A percentile compares a stretch with the other conserved stretches of the same genome.
phyloP scores from a whole-genome alignment of 345 rosid genomes.

The Bruguiera parviflora region DNA sequence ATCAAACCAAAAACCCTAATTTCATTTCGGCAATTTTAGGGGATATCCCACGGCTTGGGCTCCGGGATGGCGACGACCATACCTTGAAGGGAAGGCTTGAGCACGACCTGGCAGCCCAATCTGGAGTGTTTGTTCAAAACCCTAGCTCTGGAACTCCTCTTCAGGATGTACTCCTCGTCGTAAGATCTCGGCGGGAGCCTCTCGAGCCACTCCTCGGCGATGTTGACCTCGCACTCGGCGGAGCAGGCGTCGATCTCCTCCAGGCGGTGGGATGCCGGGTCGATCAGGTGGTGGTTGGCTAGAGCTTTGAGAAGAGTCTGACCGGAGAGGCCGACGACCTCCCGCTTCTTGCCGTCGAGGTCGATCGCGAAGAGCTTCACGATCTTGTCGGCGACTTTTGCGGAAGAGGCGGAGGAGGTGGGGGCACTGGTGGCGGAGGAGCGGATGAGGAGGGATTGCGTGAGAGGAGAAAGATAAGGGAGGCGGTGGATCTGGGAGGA shows the following conservation, averaged over 20 bases:
- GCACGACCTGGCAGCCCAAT: slow-evolving; percentile 86
- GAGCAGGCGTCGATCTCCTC: slow-evolving; percentile 99
- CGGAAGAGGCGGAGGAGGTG: slow-evolving; percentile 42
- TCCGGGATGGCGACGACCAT: slow-evolving; percentile 99
- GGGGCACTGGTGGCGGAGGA: slow-evolving; percentile 39
- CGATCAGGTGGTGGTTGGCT: slow-evolving; percentile 67
- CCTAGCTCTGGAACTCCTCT: slow-evolving; percentile 76
- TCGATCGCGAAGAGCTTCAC: slow-evolving; percentile 90
- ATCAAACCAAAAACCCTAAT: slow-evolving; percentile 9
- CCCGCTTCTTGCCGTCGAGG: slow-evolving; percentile 63
- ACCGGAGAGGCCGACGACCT: slow-evolving; percentile 74
- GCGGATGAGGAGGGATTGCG: slow-evolving; percentile 39
- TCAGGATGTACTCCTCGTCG: slow-evolving; percentile 93
- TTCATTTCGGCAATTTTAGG: slow-evolving; percentile 34
- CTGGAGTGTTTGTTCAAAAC: slow-evolving; percentile 85
- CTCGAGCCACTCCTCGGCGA: slow-evolving; percentile 93
- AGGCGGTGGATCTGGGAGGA: slow-evolving; percentile 60
- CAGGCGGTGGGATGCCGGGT: slow-evolving; percentile 84
- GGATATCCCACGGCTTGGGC: slow-evolving; percentile 95
- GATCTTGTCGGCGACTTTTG: slow-evolving; percentile 83
- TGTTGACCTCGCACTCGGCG: slow-evolving; percentile 95
- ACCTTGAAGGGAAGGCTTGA: slow-evolving; percentile 76
- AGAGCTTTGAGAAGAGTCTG: slow-evolving; percentile 85
- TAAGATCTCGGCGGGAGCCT: slow-evolving; percentile 80
- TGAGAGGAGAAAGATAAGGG: slow-evolving; percentile 40